Evolutionary conservation across 2,329 filamentous ascomycete species (phyloP).

Genomic region (Plenodomus lindquistii): DNA sequence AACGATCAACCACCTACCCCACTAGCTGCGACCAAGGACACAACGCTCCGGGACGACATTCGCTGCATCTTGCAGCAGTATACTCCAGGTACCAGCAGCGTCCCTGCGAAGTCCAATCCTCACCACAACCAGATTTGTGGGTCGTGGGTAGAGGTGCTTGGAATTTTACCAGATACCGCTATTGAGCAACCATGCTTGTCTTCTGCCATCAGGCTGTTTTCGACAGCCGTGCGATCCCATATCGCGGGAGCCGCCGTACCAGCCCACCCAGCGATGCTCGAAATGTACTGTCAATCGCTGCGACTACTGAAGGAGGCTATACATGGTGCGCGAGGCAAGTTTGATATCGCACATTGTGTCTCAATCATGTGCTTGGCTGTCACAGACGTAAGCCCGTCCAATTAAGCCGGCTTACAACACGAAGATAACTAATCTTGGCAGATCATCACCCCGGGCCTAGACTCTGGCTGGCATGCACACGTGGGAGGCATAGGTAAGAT

Average conservation of each 20-base stretch:
- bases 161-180: background rate
- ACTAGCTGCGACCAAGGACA: no score
- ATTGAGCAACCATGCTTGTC: background rate
- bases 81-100: background rate
- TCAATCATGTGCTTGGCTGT: constrained; percentile 11
- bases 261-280: constrained; percentile 1
- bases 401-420: background rate
- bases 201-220: background rate
- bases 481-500: constrained; percentile 6
- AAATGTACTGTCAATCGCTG: constrained; percentile 6
- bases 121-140: constrained; percentile 12
- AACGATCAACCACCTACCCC: no score
- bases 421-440: background rate
- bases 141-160: constrained; percentile 9
- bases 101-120: background rate
- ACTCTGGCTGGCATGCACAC: constrained; percentile 8
- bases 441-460: constrained; percentile 3
- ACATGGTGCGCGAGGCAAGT: constrained; percentile 2
- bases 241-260: background rate
- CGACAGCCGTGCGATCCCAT: background rate
- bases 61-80: background rate
- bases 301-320: constrained; percentile 2
- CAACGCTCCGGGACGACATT: no score
- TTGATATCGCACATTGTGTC: constrained; percentile 2
- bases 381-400: constrained; percentile 4